phyloP scores from a whole-genome alignment of 768 basidiomycete species.

The Amanita pallidorosea region DNA sequence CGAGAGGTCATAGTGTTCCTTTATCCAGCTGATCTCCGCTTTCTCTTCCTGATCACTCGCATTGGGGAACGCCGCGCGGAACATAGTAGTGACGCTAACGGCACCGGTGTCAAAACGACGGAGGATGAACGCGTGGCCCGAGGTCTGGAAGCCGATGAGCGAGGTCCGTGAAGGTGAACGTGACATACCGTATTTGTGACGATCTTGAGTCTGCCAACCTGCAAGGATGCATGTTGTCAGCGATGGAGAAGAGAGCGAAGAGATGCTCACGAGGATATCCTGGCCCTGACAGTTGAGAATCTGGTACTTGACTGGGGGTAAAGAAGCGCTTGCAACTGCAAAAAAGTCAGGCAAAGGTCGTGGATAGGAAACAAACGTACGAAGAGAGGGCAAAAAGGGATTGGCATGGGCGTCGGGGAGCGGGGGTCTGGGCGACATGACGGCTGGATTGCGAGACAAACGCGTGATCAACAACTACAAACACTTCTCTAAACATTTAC shows the following conservation, averaged over 20 bases:
- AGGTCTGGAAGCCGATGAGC: slow-evolving; percentile 33
- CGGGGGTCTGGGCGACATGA: slow-evolving; percentile 35
- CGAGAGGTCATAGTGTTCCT: slow-evolving; percentile 60
- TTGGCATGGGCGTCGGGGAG: slow-evolving; percentile 42
- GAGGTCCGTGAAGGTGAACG: background rate
- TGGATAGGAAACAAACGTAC: slow-evolving; percentile 19
- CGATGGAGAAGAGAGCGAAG: background rate
- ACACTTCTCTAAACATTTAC: slow-evolving; percentile 13
- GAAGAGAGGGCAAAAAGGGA: slow-evolving; percentile 31
- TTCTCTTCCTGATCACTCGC: slow-evolving; percentile 71
- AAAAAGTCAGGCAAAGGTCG: slow-evolving; percentile 8
- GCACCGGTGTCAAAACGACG: slow-evolving; percentile 90
- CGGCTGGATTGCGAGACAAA: slow-evolving; percentile 8
- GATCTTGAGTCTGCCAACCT: slow-evolving; percentile 88
- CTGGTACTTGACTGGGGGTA: slow-evolving; percentile 84
- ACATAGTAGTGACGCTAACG: slow-evolving; percentile 92
- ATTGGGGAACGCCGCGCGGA: slow-evolving; percentile 85
- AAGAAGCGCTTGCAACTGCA: slow-evolving; percentile 24
- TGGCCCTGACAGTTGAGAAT: slow-evolving; percentile 80
- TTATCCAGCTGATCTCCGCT: slow-evolving; percentile 75
- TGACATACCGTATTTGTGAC: slow-evolving; percentile 60
- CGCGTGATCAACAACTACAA: slow-evolving; percentile 17
- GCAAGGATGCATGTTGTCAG: slow-evolving; percentile 5
- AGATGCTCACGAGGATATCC: slow-evolving; percentile 46
- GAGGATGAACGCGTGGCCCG: slow-evolving; percentile 87